These are phyloP conservation scores for Pleurotus sapidus DNA, from an alignment of 768 basidiomycete genomes.

Conservation along the genomic window DNA sequence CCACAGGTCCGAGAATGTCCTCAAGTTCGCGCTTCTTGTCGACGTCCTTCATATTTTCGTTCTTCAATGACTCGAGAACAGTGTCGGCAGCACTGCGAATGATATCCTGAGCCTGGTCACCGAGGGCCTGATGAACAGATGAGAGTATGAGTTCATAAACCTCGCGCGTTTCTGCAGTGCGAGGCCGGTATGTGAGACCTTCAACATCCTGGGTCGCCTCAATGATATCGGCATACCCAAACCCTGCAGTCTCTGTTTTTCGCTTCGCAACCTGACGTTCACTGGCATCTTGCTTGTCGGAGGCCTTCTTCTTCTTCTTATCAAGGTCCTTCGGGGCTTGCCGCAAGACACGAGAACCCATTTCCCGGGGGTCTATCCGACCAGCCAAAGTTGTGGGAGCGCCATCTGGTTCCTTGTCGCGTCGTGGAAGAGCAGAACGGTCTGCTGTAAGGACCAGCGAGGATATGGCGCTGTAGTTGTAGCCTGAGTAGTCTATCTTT, in stretches of 20 bases:
- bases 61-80: conserved; percentile 85
- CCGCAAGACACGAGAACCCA: conserved; percentile 88
- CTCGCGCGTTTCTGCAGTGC: conserved; percentile 92
- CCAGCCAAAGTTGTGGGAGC: conserved; percentile 92
- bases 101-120: conserved; percentile 95
- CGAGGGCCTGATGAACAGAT: conserved; percentile 76
- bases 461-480: conserved; percentile 96
- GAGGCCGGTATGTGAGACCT: conserved; percentile 88
- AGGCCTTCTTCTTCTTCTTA: conserved; percentile 90
- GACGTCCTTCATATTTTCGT: conserved; percentile 87
- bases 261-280: conserved; percentile 59
- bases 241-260: conserved; percentile 59
- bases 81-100: conserved; percentile 95
- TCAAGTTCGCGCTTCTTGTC: conserved; percentile 97
- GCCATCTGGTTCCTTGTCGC: conserved; percentile 96
- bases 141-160: conserved; percentile 91
- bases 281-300: conserved; percentile 51
- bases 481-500: conserved; percentile 83
- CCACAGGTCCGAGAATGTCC: conserved; percentile 61
- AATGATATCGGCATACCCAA: conserved; percentile 88
- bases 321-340: conserved; percentile 85
- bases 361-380: conserved; percentile 83
- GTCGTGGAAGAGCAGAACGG: conserved; percentile 71
- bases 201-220: conserved; percentile 93
- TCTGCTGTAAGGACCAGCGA: conserved; percentile 94